Evolutionary conservation across 1,139 yeast genomes (phyloP).

Genomic region (Ashbya aceris): DNA sequence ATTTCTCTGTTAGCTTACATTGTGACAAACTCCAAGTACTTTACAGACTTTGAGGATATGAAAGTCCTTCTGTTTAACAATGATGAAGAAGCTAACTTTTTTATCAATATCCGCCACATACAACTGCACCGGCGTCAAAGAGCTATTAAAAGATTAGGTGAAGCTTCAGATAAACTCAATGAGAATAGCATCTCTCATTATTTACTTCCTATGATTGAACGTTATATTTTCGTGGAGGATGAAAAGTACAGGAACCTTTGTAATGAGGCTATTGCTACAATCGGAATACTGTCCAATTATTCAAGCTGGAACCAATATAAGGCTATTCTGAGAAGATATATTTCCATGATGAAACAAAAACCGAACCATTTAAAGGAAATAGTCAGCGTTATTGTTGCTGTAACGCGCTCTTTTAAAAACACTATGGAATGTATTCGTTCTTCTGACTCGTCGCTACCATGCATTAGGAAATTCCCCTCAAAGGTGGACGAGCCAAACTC

Average conservation of each 20-base stretch:
- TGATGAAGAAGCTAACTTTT: constrained; percentile 82
- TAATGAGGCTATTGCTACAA: constrained; percentile 59
- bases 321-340: constrained; percentile 65
- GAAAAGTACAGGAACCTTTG: constrained; percentile 60
- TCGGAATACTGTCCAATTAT: constrained; percentile 49
- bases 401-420: constrained; percentile 45
- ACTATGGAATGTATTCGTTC: constrained; percentile 22
- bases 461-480: constrained; percentile 29
- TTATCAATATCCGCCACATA: constrained; percentile 69
- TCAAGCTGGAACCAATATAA: constrained; percentile 75
- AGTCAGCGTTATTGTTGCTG: constrained; percentile 54
- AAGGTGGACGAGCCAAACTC: constrained; percentile 40
- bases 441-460: constrained; percentile 10
- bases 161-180: constrained; percentile 35
- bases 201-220: constrained; percentile 76
- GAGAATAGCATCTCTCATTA: constrained; percentile 66
- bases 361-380: constrained; percentile 48
- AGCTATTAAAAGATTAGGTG: constrained; percentile 58
- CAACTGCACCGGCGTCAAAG: constrained; percentile 81
- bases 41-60: constrained; percentile 57
- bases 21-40: constrained; percentile 43
- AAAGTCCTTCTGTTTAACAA: constrained; percentile 50
- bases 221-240: constrained; percentile 48
- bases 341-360: constrained; percentile 44
- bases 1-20: constrained; percentile 56